phyloP scores from a whole-genome alignment of 2,329 filamentous ascomycete species.

The Monosporascus ibericus region DNA sequence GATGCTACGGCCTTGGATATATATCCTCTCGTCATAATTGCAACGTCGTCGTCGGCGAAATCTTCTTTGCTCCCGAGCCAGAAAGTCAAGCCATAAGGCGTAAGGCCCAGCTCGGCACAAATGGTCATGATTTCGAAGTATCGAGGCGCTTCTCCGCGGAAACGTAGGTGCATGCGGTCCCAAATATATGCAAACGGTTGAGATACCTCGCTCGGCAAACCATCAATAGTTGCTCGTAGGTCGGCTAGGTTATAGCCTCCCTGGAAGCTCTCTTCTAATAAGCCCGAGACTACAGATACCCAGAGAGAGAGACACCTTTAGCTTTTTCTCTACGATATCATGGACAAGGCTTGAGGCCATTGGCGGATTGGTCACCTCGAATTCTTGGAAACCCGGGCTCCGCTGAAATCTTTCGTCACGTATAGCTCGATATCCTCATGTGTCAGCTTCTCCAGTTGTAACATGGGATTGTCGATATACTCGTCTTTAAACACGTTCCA shows the following conservation, averaged over 20 bases:
- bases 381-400: slow-evolving; percentile 5
- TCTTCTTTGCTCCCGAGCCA: not conserved
- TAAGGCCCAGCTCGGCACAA: not conserved
- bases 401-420: slow-evolving; percentile 9
- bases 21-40: not conserved
- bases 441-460: slow-evolving; percentile 18
- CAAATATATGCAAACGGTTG: slow-evolving; percentile 2
- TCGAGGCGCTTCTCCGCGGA: not conserved
- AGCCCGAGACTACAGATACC: slow-evolving; percentile 8
- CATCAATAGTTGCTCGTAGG: not conserved
- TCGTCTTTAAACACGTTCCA: slow-evolving; percentile 16
- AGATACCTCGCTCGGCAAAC: slow-evolving; percentile 1
- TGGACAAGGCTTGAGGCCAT: slow-evolving; percentile 2
- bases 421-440: slow-evolving; percentile 15
- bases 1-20: not conserved
- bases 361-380: not conserved
- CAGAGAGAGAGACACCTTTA: slow-evolving; percentile 14
- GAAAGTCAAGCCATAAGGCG: not conserved
- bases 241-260: slow-evolving; percentile 2
- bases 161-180: not conserved
- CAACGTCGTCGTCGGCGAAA: not conserved
- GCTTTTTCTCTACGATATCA: slow-evolving; percentile 10
- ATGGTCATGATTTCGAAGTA: not conserved
- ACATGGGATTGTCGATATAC: slow-evolving; percentile 8
- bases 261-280: not conserved